phyloP scores from a whole-genome alignment of 306 rosid genomes.

The Rosa persica region DNA sequence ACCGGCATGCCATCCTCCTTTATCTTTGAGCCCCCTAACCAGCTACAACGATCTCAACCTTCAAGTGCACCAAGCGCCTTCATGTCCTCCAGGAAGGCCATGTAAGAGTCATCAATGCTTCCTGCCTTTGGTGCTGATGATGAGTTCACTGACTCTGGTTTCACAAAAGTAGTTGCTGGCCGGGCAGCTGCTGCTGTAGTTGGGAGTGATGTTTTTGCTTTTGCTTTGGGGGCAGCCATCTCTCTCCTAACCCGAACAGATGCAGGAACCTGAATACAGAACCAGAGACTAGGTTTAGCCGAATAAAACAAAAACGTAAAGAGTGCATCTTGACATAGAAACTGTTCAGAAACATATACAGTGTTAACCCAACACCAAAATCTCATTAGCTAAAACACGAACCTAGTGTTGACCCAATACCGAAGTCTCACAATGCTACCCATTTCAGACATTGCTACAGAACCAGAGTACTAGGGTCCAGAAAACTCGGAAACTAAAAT shows the following conservation, averaged over 20 bases:
- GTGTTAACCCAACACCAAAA: neutral
- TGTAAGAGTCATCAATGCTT: conserved; percentile 68
- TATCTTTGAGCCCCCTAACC: neutral
- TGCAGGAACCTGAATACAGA: conserved; percentile 71
- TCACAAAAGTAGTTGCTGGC: conserved; percentile 45
- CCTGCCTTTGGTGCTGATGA: conserved; percentile 57
- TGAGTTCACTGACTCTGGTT: conserved; percentile 49
- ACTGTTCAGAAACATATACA: neutral
- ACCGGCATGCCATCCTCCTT: neutral
- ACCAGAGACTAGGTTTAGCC: conserved; percentile 16
- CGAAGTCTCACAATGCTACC: neutral
- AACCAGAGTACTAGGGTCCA: neutral
- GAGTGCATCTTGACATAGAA: neutral
- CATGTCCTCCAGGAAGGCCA: conserved; percentile 84
- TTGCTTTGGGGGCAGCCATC: conserved; percentile 52
- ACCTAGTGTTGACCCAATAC: neutral
- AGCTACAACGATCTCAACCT: conserved; percentile 34
- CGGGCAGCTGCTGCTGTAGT: conserved; percentile 38
- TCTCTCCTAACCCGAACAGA: conserved; percentile 97
- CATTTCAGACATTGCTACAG: neutral
- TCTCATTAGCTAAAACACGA: neutral
- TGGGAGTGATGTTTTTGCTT: conserved; percentile 47
- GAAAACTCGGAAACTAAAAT: neutral
- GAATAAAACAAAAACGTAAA: conserved; percentile 6
- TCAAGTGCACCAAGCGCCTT: conserved; percentile 91